Conservation (phyloP, 139 green algal genomes). For the Closterium sp. region DNA sequence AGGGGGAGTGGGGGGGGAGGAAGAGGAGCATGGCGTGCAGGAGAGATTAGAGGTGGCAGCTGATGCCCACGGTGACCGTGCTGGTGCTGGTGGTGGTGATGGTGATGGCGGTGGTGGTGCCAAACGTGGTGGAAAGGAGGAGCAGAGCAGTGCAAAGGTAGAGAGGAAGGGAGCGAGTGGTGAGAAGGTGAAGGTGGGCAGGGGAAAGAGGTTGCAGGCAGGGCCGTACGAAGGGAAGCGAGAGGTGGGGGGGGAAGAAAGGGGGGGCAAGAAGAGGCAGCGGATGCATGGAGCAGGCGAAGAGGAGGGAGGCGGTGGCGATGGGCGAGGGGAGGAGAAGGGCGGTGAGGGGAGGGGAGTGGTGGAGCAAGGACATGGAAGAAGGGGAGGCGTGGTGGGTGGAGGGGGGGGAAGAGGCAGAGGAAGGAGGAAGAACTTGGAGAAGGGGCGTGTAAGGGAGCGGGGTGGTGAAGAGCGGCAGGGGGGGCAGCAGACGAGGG, state of each 20-base stretch:
- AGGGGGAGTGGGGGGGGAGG: background rate
- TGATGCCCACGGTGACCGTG: background rate
- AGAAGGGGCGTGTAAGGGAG: background rate
- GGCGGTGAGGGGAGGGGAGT: background rate
- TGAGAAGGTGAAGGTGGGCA: background rate
- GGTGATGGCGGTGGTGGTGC: background rate
- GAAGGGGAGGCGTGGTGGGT: background rate
- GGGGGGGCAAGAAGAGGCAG: background rate
- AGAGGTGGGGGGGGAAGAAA: background rate
- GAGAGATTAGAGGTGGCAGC: background rate
- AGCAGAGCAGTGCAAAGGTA: background rate
- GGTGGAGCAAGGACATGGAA: background rate
- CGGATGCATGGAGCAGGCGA: background rate
- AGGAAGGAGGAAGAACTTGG: background rate
- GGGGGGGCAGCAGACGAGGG: background rate
- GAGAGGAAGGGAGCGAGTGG: background rate
- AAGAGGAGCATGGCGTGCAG: background rate
- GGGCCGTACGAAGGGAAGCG: background rate
- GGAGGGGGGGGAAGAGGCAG: background rate
- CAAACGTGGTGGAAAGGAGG: background rate
- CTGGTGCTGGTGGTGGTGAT: too few species aligned
- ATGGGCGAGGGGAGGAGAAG: background rate
- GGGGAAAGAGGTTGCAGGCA: background rate
- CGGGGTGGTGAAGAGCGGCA: background rate
- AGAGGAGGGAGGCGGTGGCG: background rate